A percentile compares a stretch with the other conserved stretches of the same genome.
Evolutionary conservation across 805 yeast species (phyloP).

Genomic region (Metschnikowia shivogae): DNA sequence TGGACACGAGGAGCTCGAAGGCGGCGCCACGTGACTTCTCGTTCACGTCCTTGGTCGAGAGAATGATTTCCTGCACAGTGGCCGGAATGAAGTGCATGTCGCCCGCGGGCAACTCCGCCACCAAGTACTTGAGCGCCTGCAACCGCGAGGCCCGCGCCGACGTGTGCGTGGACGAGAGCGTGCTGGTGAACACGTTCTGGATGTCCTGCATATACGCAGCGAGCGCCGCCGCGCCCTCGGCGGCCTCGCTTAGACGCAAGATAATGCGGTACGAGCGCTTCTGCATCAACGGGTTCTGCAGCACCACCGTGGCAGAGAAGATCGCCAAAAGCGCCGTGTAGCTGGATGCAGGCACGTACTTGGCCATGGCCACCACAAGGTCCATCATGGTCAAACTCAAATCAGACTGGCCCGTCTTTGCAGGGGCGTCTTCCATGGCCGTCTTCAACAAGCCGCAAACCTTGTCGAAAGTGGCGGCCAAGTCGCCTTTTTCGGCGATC

Average conservation of each 20-base stretch:
- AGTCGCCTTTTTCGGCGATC: constrained; percentile 62
- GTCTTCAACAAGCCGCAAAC: constrained; percentile 75
- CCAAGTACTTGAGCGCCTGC: constrained; percentile 56
- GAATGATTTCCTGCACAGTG: constrained; percentile 78
- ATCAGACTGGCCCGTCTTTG: constrained; percentile 30
- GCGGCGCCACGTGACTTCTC: constrained; percentile 86
- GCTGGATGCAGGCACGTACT: constrained; percentile 67
- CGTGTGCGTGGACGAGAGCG: constrained; percentile 55
- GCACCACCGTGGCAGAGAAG: constrained; percentile 60
- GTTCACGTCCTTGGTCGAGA: constrained; percentile 87
- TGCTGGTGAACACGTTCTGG: constrained; percentile 53
- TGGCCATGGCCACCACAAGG: constrained; percentile 79
- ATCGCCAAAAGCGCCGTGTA: constrained; percentile 76
- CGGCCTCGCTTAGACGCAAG: constrained; percentile 64
- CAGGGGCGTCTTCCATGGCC: constrained; percentile 50
- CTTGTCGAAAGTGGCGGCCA: constrained; percentile 75
- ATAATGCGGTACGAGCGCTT: constrained; percentile 85
- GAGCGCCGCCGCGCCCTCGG: constrained; percentile 56
- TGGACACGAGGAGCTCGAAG: constrained; percentile 65
- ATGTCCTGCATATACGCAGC: constrained; percentile 51
- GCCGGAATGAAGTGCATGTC: constrained; percentile 78
- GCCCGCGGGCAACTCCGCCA: constrained; percentile 57
- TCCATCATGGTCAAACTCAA: constrained; percentile 87
- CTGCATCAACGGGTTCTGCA: constrained; percentile 66
- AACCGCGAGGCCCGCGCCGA: constrained; percentile 82